Evolutionary conservation across 306 rosid genomes (phyloP).

Genomic region (Glycine tomentella): DNA sequence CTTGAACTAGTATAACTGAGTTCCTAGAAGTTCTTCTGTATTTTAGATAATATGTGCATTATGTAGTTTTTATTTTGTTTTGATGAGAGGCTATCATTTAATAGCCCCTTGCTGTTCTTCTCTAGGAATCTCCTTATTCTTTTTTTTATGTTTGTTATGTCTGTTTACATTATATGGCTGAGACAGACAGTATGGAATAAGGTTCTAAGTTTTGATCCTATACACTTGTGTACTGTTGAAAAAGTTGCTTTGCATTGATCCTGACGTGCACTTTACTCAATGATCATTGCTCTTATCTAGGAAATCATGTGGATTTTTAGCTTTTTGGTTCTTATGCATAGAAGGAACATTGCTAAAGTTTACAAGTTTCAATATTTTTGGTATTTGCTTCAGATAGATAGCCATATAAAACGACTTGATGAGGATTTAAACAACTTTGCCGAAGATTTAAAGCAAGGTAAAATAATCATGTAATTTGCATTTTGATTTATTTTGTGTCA

Average conservation of each 20-base stretch:
- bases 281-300: constrained; percentile 17
- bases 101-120: not conserved
- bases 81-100: not conserved
- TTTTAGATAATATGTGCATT: not conserved
- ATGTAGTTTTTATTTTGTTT: not conserved
- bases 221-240: not conserved
- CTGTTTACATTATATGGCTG: constrained; percentile 19
- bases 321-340: constrained; percentile 29
- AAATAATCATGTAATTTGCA: constrained; percentile 34
- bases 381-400: constrained; percentile 78
- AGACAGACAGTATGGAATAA: not conserved
- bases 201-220: constrained; percentile 16
- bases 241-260: constrained; percentile 30
- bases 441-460: constrained; percentile 98
- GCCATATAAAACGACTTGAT: constrained; percentile 94
- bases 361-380: constrained; percentile 46
- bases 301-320: constrained; percentile 20
- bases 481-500: constrained; percentile 36
- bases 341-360: constrained; percentile 36
- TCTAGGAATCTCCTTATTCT: not conserved
- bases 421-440: constrained; percentile 93
- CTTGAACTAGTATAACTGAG: not conserved
- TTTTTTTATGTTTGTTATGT: constrained; percentile 30
- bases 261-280: constrained; percentile 9
- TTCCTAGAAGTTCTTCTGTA: not conserved